phyloP scores from a whole-genome alignment of 2,329 filamentous ascomycete species.

The Clarireedia homoeocarpa region DNA sequence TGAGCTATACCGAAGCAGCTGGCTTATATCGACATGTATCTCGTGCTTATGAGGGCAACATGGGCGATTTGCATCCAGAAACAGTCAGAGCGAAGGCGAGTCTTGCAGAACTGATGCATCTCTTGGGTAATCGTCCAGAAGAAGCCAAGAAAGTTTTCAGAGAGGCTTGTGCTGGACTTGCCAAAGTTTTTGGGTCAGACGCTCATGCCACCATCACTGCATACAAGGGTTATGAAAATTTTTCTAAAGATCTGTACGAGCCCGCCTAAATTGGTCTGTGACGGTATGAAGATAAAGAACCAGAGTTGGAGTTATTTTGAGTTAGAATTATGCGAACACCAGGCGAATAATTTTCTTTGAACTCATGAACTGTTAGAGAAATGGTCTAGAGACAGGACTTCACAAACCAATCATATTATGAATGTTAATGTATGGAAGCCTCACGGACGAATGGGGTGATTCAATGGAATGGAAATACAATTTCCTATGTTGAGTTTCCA shows the following conservation, averaged over 20 bases:
- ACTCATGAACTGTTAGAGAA: neutral
- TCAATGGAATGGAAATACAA: neutral
- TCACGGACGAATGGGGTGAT: neutral
- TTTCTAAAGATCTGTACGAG: conserved; percentile 17
- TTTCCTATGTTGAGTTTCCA: neutral
- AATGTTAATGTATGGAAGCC: neutral
- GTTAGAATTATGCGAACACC: too few relatives aligned
- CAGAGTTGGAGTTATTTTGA: too few relatives aligned
- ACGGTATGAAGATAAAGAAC: too few relatives aligned
- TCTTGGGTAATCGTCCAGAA: conserved; percentile 11
- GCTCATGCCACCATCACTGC: conserved; percentile 17
- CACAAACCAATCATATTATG: neutral
- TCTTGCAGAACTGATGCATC: conserved; percentile 18
- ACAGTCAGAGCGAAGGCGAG: conserved; percentile 19
- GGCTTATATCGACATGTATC: conserved; percentile 16
- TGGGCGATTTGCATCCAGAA: conserved; percentile 22
- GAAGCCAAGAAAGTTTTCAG: conserved; percentile 21
- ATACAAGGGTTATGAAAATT: conserved; percentile 22
- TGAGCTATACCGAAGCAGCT: conserved; percentile 14
- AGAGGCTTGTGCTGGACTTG: conserved; percentile 20
- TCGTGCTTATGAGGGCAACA: conserved; percentile 15
- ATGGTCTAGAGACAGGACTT: neutral
- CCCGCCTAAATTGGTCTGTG: neutral
- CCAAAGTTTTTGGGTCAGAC: conserved; percentile 19
- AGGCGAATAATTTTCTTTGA: neutral